Conservation (phyloP, 129 eudicot species). For the Tagetes erecta region DNA sequence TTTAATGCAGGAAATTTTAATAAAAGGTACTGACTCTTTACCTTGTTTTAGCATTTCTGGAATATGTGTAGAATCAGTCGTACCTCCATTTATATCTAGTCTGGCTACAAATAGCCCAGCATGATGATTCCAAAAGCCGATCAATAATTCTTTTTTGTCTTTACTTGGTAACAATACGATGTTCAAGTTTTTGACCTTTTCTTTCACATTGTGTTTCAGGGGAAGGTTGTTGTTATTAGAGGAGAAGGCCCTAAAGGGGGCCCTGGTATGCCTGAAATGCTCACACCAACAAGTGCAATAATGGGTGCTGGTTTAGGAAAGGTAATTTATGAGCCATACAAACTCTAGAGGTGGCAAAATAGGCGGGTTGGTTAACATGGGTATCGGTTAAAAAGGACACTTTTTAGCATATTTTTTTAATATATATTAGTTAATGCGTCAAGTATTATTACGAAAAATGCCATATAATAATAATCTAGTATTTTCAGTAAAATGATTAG, state of each 20-base stretch:
- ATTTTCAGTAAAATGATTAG: not conserved
- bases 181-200: not conserved
- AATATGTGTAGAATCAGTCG: not conserved
- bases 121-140: not conserved
- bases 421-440: not conserved
- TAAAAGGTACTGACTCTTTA: not conserved
- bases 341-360: not conserved
- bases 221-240: constrained; percentile 93
- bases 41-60: not conserved
- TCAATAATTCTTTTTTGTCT: not conserved
- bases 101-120: not conserved
- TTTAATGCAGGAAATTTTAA: not conserved
- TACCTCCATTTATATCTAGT: not conserved
- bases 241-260: constrained; percentile 99
- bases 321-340: constrained; percentile 37
- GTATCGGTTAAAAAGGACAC: not conserved
- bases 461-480: not conserved
- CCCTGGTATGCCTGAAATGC: constrained; percentile 99
- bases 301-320: constrained; percentile 99
- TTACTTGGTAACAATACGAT: not conserved
- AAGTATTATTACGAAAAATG: not conserved
- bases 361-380: not conserved
- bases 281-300: constrained; percentile 98
- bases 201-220: constrained; percentile 40
- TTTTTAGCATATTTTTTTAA: not conserved